Percentiles rank a stretch among this genome's conserved stretches.
These are phyloP conservation scores for Mercurialis annua DNA, from an alignment of 345 rosid genomes.

Conservation along the genomic window DNA sequence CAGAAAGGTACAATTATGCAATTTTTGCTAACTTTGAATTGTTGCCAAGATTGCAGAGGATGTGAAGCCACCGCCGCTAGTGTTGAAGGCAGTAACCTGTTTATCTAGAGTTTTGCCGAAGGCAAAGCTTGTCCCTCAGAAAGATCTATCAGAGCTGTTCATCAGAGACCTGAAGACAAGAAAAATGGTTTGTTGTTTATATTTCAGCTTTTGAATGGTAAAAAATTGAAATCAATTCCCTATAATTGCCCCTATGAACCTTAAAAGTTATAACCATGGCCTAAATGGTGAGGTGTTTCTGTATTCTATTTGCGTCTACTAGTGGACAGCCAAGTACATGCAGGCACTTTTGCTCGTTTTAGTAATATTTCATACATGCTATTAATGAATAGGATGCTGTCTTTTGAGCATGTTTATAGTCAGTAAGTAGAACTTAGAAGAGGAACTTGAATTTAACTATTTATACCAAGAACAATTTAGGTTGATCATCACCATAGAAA, in stretches of 20 bases:
- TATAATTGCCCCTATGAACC: background rate
- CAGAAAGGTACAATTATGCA: constrained; percentile 5
- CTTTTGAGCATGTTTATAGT: background rate
- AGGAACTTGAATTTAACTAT: background rate
- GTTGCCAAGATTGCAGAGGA: constrained; percentile 75
- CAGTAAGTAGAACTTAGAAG: background rate
- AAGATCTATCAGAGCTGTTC: constrained; percentile 60
- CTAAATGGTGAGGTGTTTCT: background rate
- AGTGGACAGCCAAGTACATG: background rate
- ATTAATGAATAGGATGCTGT: too few relatives aligned
- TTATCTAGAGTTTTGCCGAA: constrained; percentile 61
- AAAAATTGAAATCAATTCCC: background rate
- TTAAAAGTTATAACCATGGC: background rate
- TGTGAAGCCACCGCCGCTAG: constrained; percentile 55
- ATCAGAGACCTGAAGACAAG: constrained; percentile 69
- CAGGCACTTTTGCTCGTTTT: background rate
- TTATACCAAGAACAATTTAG: background rate
- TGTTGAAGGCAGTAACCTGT: constrained; percentile 47
- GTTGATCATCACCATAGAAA: too few relatives aligned
- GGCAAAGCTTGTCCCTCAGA: constrained; percentile 81
- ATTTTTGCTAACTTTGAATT: constrained; percentile 37
- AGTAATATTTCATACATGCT: background rate
- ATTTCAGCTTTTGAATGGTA: constrained; percentile 1
- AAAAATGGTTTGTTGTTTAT: constrained; percentile 52
- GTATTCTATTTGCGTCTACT: background rate